Evolutionary conservation across 2,329 filamentous ascomycete genomes (phyloP).

Genomic region (Cordyceps javanica): DNA sequence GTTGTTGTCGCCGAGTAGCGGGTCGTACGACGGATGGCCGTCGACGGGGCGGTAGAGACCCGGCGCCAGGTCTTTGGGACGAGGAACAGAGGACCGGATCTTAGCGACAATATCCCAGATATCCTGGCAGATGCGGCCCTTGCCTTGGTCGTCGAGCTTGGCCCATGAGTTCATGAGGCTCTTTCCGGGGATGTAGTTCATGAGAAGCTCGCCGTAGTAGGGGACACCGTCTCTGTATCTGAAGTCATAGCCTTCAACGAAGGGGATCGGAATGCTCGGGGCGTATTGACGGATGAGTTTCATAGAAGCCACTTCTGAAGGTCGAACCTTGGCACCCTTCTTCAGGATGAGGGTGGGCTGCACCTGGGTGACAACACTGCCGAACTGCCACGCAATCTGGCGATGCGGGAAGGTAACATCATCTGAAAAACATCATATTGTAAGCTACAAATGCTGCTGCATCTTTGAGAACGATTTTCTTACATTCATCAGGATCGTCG

Average conservation of each 20-base stretch:
- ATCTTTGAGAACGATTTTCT: neutral
- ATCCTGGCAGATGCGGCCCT: constrained; percentile 14
- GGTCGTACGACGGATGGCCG: constrained; percentile 12
- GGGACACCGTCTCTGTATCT: constrained; percentile 1
- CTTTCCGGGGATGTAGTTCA: constrained; percentile 11
- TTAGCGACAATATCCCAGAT: constrained; percentile 13
- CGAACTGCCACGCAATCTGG: constrained; percentile 3
- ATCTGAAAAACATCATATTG: neutral
- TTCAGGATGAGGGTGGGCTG: constrained; percentile 13
- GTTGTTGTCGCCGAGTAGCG: constrained; percentile 9
- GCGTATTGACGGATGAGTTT: constrained; percentile 10
- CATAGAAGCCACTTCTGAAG: constrained; percentile 14
- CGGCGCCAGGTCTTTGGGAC: constrained; percentile 10
- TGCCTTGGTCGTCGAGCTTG: constrained; percentile 11
- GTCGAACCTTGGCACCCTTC: constrained; percentile 14
- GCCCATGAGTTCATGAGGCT: constrained; percentile 11
- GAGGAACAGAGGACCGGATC: constrained; percentile 12
- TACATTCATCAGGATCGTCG: constrained; percentile 4
- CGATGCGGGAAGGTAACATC: neutral
- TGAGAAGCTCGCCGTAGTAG: constrained; percentile 11
- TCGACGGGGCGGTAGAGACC: constrained; percentile 14
- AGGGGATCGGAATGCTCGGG: constrained; percentile 11
- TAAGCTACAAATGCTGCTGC: neutral
- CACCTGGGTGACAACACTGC: constrained; percentile 7
- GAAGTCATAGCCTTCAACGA: constrained; percentile 1